Conservation (phyloP, 2,329 filamentous ascomycete genomes). For the Cadophora malorum region DNA sequence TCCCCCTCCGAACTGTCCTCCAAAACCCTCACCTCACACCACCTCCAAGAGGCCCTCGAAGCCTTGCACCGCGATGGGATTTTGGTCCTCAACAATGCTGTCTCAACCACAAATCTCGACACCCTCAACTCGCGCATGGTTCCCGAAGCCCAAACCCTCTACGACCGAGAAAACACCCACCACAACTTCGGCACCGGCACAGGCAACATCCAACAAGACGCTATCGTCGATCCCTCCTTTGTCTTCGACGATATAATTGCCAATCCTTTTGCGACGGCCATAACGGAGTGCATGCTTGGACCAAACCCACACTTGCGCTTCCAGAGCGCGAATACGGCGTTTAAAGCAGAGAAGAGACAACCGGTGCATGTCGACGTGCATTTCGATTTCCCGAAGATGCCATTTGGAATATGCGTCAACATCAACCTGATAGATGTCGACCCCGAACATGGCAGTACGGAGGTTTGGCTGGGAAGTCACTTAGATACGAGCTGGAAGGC, state of each 20-base stretch:
- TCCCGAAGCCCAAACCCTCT: conserved; percentile 45
- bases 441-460: conserved; percentile 55
- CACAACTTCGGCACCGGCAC: conserved; percentile 39
- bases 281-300: conserved; percentile 49
- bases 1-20: conserved; percentile 27
- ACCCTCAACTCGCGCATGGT: conserved; percentile 60
- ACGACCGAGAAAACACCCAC: conserved; percentile 24
- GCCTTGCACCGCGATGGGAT: conserved; percentile 84
- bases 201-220: conserved; percentile 38
- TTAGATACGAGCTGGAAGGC: conserved; percentile 43
- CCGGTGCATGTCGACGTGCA: conserved; percentile 51
- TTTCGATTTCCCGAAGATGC: conserved; percentile 56
- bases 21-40: conserved; percentile 29
- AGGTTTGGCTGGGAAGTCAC: conserved; percentile 59
- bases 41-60: conserved; percentile 88
- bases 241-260: conserved; percentile 41
- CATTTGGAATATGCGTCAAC: conserved; percentile 56
- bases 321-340: conserved; percentile 50
- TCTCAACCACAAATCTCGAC: conserved; percentile 58
- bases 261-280: conserved; percentile 48
- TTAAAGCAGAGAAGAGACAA: conserved; percentile 48
- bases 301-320: conserved; percentile 48
- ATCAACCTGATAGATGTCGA: conserved; percentile 53
- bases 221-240: conserved; percentile 37
- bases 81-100: conserved; percentile 61